Evolutionary conservation across 2,329 filamentous ascomycete genomes (phyloP).

Genomic region (Sporothrix curviconia): DNA sequence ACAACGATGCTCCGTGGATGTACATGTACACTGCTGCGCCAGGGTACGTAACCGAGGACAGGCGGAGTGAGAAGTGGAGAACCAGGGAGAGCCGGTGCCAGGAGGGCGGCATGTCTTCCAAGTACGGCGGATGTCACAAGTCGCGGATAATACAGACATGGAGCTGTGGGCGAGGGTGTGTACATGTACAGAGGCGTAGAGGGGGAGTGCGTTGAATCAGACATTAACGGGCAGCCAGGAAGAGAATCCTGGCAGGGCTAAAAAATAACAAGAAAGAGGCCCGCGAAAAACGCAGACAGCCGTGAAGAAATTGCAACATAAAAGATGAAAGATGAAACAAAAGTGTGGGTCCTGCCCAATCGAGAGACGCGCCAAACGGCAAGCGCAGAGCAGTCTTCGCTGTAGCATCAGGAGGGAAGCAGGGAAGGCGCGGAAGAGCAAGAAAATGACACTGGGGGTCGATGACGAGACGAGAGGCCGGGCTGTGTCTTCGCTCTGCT

Average conservation of each 20-base stretch:
- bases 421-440: not conserved
- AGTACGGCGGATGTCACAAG: not conserved
- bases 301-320: too few species aligned
- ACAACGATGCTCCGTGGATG: too few species aligned
- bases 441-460: too few species aligned
- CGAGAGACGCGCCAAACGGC: not conserved
- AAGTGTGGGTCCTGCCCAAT: slow-evolving; percentile 1
- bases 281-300: too few species aligned
- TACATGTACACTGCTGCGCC: not conserved
- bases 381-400: not conserved
- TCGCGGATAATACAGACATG: not conserved
- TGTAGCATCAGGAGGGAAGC: too few species aligned
- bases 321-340: too few species aligned
- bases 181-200: not conserved
- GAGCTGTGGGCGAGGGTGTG: not conserved
- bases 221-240: too few species aligned
- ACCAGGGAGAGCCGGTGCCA: not conserved
- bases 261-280: too few species aligned
- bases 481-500: too few species aligned
- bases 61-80: slow-evolving; percentile 10
- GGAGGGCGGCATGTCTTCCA: not conserved
- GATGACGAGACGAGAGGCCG: not conserved
- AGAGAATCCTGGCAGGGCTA: too few species aligned
- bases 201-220: too few species aligned
- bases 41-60: slow-evolving; percentile 12